These are phyloP conservation scores for Entomortierella lignicola DNA, from an alignment of 192 early-diverging fungal genomes.

Conservation along the genomic window DNA sequence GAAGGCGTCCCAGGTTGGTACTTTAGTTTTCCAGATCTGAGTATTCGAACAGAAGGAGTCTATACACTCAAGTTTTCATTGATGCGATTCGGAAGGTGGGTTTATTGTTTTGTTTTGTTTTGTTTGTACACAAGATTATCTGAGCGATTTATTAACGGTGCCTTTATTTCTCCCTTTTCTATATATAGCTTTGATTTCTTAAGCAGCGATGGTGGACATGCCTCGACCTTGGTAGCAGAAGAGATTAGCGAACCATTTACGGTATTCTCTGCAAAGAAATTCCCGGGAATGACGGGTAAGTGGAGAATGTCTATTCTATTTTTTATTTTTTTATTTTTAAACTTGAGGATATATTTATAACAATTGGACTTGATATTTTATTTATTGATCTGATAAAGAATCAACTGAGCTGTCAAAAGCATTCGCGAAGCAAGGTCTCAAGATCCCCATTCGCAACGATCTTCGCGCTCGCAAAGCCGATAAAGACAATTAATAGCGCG, in stretches of 20 bases:
- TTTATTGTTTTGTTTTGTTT: neutral
- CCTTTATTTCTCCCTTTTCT: neutral
- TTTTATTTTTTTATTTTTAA: neutral
- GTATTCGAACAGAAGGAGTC: slow-evolving; percentile 77
- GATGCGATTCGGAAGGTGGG: slow-evolving; percentile 74
- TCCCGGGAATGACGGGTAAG: slow-evolving; percentile 86
- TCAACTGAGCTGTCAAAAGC: slow-evolving; percentile 80
- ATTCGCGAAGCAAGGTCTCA: slow-evolving; percentile 83
- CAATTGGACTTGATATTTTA: neutral
- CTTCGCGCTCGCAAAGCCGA: slow-evolving; percentile 47
- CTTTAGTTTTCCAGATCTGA: slow-evolving; percentile 84
- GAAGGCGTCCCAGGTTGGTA: slow-evolving; percentile 74
- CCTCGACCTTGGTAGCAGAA: slow-evolving; percentile 64
- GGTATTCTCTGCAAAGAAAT: slow-evolving; percentile 85
- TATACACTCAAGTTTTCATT: slow-evolving; percentile 77
- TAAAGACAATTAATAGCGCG: neutral
- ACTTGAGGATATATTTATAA: no score
- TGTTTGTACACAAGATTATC: neutral
- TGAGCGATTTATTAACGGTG: neutral
- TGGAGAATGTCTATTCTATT: no score
- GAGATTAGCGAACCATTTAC: slow-evolving; percentile 76
- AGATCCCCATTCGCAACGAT: slow-evolving; percentile 83
- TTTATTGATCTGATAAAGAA: slow-evolving; percentile 57
- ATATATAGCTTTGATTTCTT: slow-evolving; percentile 25
- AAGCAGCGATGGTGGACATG: slow-evolving; percentile 60